These are phyloP conservation scores for Dactylellina haptotyla DNA, from an alignment of 2,329 filamentous ascomycete genomes.

Conservation along the genomic window DNA sequence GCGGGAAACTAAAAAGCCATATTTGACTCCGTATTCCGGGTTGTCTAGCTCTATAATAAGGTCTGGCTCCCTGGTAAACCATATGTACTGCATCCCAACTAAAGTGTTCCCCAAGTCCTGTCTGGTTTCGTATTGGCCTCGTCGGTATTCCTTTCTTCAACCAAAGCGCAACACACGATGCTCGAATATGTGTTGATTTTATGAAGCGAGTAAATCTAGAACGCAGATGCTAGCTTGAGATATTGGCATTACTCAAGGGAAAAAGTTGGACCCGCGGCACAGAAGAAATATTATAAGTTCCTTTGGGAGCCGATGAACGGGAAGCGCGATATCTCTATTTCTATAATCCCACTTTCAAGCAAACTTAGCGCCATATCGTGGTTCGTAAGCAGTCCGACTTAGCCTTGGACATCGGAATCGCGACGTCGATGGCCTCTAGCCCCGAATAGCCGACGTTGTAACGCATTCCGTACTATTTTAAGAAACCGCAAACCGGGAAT, in stretches of 20 bases:
- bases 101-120: too few relatives aligned
- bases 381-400: background rate
- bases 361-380: background rate
- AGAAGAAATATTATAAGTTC: too few relatives aligned
- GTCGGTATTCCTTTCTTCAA: background rate
- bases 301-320: too few relatives aligned
- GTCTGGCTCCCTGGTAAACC: slow-evolving; percentile 42
- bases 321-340: too few relatives aligned
- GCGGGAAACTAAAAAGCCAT: slow-evolving; percentile 14
- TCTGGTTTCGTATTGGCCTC: background rate
- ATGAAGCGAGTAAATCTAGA: too few relatives aligned
- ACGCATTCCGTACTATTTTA: background rate
- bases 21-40: background rate
- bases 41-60: slow-evolving; percentile 34
- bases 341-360: too few relatives aligned
- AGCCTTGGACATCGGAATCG: background rate
- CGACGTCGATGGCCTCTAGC: background rate
- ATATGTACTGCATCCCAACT: slow-evolving; percentile 38
- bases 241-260: too few relatives aligned
- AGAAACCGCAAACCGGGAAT: background rate
- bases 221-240: background rate
- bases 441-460: background rate
- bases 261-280: too few relatives aligned
- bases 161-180: background rate
- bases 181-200: background rate